Conservation (phyloP, 2,329 filamentous ascomycete genomes). For the Claviceps pusilla region DNA sequence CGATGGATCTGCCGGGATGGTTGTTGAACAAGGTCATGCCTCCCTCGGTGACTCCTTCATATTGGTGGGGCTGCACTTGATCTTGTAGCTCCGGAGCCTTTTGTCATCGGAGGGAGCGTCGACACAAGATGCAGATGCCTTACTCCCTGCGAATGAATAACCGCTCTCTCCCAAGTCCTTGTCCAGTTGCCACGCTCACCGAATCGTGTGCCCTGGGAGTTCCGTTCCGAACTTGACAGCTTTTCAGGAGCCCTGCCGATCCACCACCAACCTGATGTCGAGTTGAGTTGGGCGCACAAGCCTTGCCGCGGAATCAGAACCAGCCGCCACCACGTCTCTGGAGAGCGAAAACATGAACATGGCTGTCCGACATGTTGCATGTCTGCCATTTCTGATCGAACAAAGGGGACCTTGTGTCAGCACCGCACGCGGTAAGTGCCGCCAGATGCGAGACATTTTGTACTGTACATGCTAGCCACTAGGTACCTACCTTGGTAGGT, state of each 20-base stretch:
- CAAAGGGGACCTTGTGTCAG: too few relatives aligned
- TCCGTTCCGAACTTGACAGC: neutral
- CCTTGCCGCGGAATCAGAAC: conserved; percentile 3
- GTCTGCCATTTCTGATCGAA: neutral
- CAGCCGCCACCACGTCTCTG: neutral
- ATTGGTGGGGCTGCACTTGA: neutral
- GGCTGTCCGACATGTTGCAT: neutral
- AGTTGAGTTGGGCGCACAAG: neutral
- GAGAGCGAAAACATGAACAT: neutral
- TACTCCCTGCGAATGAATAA: neutral
- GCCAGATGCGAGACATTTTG: too few relatives aligned
- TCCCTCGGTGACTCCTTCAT: neutral
- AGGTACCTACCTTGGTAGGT: too few relatives aligned
- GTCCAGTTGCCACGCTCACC: neutral
- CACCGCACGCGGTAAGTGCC: neutral
- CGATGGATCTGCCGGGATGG: neutral
- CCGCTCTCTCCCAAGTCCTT: neutral
- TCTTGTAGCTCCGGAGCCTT: neutral
- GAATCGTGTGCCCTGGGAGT: neutral
- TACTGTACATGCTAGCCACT: neutral
- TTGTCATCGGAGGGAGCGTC: neutral
- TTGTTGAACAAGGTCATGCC: neutral
- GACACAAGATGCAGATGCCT: neutral
- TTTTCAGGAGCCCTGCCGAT: neutral
- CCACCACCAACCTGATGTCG: neutral